Percentiles rank a stretch among this genome's conserved stretches.
These are phyloP conservation scores for Camelina laxa DNA, from an alignment of 345 rosid species.

Conservation along the genomic window DNA sequence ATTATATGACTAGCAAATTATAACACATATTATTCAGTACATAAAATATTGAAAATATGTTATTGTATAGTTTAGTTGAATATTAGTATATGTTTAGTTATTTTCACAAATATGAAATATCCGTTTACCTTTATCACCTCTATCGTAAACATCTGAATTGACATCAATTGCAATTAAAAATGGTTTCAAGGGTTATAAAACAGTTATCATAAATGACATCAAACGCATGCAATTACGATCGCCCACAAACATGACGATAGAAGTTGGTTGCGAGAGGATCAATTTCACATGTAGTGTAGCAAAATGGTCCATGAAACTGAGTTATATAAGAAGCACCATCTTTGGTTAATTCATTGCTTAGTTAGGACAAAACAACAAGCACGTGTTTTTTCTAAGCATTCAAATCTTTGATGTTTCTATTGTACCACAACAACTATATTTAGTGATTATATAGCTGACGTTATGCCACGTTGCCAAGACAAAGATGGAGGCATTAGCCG, in stretches of 20 bases:
- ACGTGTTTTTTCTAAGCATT: constrained; percentile 18
- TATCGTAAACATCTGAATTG: too few relatives aligned
- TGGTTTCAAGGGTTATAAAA: too few relatives aligned
- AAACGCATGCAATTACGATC: background rate
- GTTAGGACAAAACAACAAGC: constrained; percentile 9
- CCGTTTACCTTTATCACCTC: too few relatives aligned
- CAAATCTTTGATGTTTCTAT: constrained; percentile 8
- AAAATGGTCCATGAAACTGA: constrained; percentile 5
- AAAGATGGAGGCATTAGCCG: constrained; percentile 13
- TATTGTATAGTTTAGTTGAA: too few relatives aligned
- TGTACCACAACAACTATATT: constrained; percentile 3
- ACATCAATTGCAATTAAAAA: too few relatives aligned
- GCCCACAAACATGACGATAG: background rate
- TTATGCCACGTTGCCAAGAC: constrained; percentile 19
- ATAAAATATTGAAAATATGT: too few relatives aligned
- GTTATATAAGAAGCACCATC: background rate
- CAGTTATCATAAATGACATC: background rate
- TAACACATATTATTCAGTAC: too few relatives aligned
- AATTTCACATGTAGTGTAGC: constrained; percentile 9
- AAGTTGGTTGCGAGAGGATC: background rate
- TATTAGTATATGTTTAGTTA: too few relatives aligned
- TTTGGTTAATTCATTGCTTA: background rate
- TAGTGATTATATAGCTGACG: constrained; percentile 8
- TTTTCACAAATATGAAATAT: too few relatives aligned
- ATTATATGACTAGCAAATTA: too few relatives aligned